A percentile compares a stretch with the other conserved stretches of the same genome.
Evolutionary conservation across 2,329 filamentous ascomycete genomes (phyloP).

Genomic region (Trichoderma simmonsii): DNA sequence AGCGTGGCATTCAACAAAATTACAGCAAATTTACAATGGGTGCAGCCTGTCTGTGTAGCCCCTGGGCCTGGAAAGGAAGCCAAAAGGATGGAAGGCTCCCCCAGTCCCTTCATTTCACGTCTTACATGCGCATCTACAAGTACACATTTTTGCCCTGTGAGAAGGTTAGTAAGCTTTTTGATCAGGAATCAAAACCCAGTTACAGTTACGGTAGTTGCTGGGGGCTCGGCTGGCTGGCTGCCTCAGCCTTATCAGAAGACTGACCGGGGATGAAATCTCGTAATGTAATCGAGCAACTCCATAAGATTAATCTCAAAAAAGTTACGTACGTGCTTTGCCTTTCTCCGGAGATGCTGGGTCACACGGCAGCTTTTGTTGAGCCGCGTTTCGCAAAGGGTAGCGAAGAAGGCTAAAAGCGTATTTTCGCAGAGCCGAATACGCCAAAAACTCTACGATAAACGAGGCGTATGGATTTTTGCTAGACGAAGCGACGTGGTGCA

Average conservation of each 20-base stretch:
- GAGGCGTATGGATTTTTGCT: not conserved
- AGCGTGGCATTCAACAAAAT: not conserved
- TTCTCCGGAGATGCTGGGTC: not conserved
- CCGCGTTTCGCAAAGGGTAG: not conserved
- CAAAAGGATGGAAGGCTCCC: not conserved
- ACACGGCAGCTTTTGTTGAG: not conserved
- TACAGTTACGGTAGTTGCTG: not conserved
- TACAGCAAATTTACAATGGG: not conserved
- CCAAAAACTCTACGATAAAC: not conserved
- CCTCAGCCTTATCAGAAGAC: slow-evolving; percentile 2
- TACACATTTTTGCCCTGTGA: not conserved
- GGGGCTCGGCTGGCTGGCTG: no score
- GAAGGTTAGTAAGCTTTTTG: not conserved
- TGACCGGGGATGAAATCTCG: not conserved
- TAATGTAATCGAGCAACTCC: not conserved
- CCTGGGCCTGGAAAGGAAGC: not conserved
- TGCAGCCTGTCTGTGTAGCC: not conserved
- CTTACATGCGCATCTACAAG: not conserved
- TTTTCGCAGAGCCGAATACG: not conserved
- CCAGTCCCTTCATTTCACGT: not conserved
- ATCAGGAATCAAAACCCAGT: not conserved
- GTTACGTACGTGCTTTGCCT: not conserved
- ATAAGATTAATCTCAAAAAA: not conserved
- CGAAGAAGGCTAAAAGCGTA: not conserved
- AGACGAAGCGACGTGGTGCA: not conserved